phyloP scores from a whole-genome alignment of 2,329 filamentous ascomycete genomes.

The Albophoma yamanashiensis region DNA sequence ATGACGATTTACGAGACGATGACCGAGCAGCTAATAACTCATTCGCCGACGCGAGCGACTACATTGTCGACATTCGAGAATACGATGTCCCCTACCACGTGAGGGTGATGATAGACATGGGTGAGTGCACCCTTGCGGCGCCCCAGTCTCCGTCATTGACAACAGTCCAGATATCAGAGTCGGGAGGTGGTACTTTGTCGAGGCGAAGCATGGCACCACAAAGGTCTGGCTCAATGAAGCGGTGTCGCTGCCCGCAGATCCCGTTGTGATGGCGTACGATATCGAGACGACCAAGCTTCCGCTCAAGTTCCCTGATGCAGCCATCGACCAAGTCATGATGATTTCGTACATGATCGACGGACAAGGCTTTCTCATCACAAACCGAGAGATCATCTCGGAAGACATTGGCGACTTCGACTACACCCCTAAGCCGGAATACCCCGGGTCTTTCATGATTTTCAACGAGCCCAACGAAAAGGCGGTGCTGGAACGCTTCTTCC shows the following conservation, averaged over 20 bases:
- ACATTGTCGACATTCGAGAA: conserved; percentile 95
- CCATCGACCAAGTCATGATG: conserved; percentile 99
- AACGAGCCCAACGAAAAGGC: conserved; percentile 92
- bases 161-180: conserved; percentile 67
- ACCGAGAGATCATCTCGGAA: conserved; percentile 93
- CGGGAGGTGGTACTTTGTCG: conserved; percentile 93
- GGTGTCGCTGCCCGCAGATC: conserved; percentile 80
- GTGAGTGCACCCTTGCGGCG: conserved; percentile 27
- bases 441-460: conserved; percentile 93
- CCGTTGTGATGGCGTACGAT: conserved; percentile 98
- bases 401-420: conserved; percentile 98
- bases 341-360: conserved; percentile 99
- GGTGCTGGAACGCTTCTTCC: conserved; percentile 83
- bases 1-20: conserved; percentile 73
- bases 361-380: conserved; percentile 94
- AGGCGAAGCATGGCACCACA: conserved; percentile 83
- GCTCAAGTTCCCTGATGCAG: conserved; percentile 89
- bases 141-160: conserved; percentile 10
- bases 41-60: conserved; percentile 87
- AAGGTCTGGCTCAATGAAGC: conserved; percentile 80
- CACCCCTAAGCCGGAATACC: conserved; percentile 92
- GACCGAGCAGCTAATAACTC: conserved; percentile 66
- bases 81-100: conserved; percentile 99
- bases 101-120: conserved; percentile 91
- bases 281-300: conserved; percentile 96